Evolutionary conservation across 495 filamentous ascomycete species (phyloP).

Genomic region (Penicillium flavigenum): DNA sequence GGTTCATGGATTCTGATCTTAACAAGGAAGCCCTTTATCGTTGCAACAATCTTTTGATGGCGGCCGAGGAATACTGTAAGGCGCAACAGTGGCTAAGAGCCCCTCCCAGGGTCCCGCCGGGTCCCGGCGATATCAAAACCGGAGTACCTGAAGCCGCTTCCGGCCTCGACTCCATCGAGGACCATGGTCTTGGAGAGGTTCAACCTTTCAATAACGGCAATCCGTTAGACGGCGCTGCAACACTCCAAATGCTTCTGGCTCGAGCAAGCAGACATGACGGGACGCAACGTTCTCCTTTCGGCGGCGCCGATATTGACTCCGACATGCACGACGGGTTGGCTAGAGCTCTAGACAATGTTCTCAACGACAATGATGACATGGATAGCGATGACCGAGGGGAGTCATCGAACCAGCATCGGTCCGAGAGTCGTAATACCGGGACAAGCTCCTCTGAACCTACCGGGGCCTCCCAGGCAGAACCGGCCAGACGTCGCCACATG

Average conservation of each 20-base stretch:
- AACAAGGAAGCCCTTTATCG: slow-evolving; percentile 79
- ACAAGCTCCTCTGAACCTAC: slow-evolving; percentile 24
- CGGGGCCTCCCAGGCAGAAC: slow-evolving; percentile 20
- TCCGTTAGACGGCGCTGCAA: slow-evolving; percentile 32
- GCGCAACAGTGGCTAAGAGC: slow-evolving; percentile 48
- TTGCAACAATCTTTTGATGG: slow-evolving; percentile 62
- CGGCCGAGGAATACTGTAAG: slow-evolving; percentile 73
- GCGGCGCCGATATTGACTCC: slow-evolving; percentile 26
- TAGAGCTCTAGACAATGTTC: slow-evolving; percentile 37
- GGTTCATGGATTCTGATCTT: slow-evolving; percentile 53
- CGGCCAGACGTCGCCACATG: slow-evolving; percentile 35
- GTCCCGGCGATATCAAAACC: slow-evolving; percentile 54
- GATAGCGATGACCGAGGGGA: slow-evolving; percentile 31
- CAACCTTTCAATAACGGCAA: slow-evolving; percentile 28
- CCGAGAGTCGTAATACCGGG: slow-evolving; percentile 18
- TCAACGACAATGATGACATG: slow-evolving; percentile 33
- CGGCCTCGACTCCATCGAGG: slow-evolving; percentile 34
- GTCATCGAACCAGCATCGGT: slow-evolving; percentile 16
- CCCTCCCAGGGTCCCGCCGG: slow-evolving; percentile 59
- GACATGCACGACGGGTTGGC: slow-evolving; percentile 37
- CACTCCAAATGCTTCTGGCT: slow-evolving; percentile 42
- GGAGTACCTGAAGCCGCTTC: slow-evolving; percentile 30
- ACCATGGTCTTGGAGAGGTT: slow-evolving; percentile 32
- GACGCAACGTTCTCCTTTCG: slow-evolving; percentile 21
- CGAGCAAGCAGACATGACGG: slow-evolving; percentile 35